A percentile compares a stretch with the other conserved stretches of the same genome.
Conservation (phyloP, 495 filamentous ascomycete species). For the Letharia lupina region DNA sequence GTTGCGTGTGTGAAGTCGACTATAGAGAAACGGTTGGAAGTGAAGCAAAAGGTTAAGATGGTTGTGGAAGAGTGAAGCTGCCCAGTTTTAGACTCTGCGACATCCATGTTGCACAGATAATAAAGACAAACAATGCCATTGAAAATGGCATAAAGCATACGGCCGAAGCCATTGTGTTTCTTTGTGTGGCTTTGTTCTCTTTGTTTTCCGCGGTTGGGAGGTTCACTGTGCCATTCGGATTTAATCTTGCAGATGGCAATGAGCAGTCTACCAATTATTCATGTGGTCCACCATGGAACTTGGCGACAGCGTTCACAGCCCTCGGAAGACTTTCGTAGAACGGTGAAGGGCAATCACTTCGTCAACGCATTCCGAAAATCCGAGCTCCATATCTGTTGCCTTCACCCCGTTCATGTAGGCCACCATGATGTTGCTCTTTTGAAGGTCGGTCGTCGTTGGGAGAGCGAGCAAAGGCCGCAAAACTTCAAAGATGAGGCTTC, state of each 20-base stretch:
- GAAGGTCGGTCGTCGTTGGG: neutral
- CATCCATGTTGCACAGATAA: neutral
- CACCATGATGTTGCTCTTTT: slow-evolving; percentile 5
- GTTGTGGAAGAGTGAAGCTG: neutral
- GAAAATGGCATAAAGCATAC: neutral
- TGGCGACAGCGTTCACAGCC: neutral
- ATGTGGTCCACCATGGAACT: neutral
- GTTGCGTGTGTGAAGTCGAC: neutral
- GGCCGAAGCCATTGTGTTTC: neutral
- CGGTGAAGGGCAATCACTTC: neutral
- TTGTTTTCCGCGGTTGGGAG: neutral
- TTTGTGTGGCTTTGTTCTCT: neutral
- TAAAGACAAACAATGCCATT: neutral
- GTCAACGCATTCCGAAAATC: neutral
- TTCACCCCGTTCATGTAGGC: neutral
- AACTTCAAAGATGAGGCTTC: slow-evolving; percentile 1
- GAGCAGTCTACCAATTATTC: neutral
- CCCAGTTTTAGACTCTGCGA: too few species aligned
- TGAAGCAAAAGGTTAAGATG: neutral
- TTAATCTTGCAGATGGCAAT: neutral
- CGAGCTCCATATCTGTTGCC: neutral
- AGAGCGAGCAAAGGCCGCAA: slow-evolving; percentile 3
- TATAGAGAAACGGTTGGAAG: neutral
- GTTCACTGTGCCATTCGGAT: neutral
- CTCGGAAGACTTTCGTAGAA: neutral